A percentile compares a stretch with the other conserved stretches of the same genome.
phyloP scores from a whole-genome alignment of 2,329 filamentous ascomycete genomes.

The Alternaria tenuissima region DNA sequence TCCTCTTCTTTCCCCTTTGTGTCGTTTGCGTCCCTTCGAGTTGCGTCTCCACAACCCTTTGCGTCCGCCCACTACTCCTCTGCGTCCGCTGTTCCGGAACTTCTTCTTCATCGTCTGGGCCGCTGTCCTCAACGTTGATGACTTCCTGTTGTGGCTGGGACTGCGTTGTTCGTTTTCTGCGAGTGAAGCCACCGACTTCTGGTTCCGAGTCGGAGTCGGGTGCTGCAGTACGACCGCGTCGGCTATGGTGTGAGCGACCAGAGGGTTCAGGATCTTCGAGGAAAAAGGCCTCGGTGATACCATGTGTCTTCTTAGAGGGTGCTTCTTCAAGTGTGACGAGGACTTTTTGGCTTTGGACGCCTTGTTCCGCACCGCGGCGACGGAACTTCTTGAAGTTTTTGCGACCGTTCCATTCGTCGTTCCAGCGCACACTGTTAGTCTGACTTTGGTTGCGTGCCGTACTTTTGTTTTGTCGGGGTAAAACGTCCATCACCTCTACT shows the following conservation, averaged over 20 bases:
- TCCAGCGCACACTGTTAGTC: slow-evolving; percentile 72
- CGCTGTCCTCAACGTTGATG: slow-evolving; percentile 45
- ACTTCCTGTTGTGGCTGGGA: slow-evolving; percentile 23
- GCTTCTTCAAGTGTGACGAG: slow-evolving; percentile 78
- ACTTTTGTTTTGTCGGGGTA: slow-evolving; percentile 42
- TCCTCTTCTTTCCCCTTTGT: slow-evolving; percentile 42
- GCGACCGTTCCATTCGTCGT: slow-evolving; percentile 89
- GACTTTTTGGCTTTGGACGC: slow-evolving; percentile 60
- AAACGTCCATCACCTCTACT: slow-evolving; percentile 78
- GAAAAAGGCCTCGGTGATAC: slow-evolving; percentile 81
- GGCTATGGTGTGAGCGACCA: slow-evolving; percentile 24
- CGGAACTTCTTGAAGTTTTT: slow-evolving; percentile 96
- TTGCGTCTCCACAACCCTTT: slow-evolving; percentile 42
- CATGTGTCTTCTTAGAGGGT: slow-evolving; percentile 71
- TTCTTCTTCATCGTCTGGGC: slow-evolving; percentile 39
- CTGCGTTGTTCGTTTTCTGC: slow-evolving; percentile 24
- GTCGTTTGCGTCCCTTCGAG: slow-evolving; percentile 39
- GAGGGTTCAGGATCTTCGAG: slow-evolving; percentile 56
- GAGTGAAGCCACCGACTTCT: slow-evolving; percentile 42
- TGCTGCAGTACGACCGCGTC: slow-evolving; percentile 6
- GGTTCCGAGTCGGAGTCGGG: slow-evolving; percentile 32
- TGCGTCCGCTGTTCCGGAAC: slow-evolving; percentile 25
- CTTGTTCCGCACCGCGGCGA: slow-evolving; percentile 52
- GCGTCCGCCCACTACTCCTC: slow-evolving; percentile 36
- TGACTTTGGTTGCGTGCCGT: slow-evolving; percentile 29